Evolutionary conservation across 1,139 yeast genomes (phyloP), one percentile per base, ranked within the genome.

Genomic region (Protomyces pachydermus): DNA sequence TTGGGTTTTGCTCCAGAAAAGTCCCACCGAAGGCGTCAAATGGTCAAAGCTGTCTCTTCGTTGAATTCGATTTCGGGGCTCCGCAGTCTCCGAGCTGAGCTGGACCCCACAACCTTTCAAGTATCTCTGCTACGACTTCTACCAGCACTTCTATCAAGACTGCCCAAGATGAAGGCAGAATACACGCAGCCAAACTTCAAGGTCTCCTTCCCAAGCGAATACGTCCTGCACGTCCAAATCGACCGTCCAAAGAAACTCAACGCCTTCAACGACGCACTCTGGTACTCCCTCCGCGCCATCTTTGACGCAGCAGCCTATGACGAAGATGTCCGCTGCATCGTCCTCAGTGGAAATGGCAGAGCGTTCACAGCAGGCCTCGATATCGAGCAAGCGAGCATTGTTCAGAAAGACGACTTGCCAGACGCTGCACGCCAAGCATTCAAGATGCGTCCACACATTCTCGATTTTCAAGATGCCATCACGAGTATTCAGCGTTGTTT

Each of bases 291-390:
- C 72, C 77, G 80, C 51, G 76, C 74, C 14, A 76, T 86, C 18
- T 79, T 88, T 67, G 73, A 74, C 38, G 71, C 72, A 56, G 78
- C 88, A 39, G 84, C 82, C 65, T 65, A 69, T 2, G 81, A 81
- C 56, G 69, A 74, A 18, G 77, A 79, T 8, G 81, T 84, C 54
- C 80, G 82, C 37, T 82, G 80, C 32, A 82, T 87, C 53, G 79
- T 88, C 4, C 77, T 88, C 0, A 81, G 86, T 1, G 84, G 85
- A 0, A 77, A 74, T 0, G 87, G 87, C 23, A 79, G 86, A 8
- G 78, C 77, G 0, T 86, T 88, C 71, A 79, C 86, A 34, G 80
- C 90, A 10, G 95, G 95, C 0, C 78, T 88, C 67, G 87, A 88
- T 71, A 74, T 87, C 69, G 39, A 61, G n/a, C 60, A 60, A 68